Percentiles rank a stretch among this genome's conserved stretches.
These are phyloP conservation scores for Polysphondylium violaceum DNA, from an alignment of 78 protist genomes.

Conservation along the genomic window DNA sequence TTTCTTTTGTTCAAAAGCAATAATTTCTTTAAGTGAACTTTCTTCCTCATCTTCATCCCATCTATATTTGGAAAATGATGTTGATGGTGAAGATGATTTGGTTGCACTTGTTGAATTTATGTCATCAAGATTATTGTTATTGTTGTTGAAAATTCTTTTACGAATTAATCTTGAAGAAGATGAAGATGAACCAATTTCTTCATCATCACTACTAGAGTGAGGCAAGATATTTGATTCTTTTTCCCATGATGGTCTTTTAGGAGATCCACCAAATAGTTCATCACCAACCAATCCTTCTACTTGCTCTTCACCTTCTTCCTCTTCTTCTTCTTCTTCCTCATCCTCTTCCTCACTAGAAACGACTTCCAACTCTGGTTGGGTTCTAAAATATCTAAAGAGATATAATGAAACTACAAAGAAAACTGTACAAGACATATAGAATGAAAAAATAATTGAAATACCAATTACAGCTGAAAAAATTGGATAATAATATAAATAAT, in stretches of 20 bases:
- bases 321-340: conserved; percentile 5
- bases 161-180: background rate
- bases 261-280: too few species aligned
- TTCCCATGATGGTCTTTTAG: too few species aligned
- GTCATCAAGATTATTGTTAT: background rate
- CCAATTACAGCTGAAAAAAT: conserved; percentile 36
- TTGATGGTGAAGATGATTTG: background rate
- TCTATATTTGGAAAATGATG: conserved; percentile 3
- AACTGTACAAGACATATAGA: background rate
- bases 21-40: background rate
- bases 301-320: background rate
- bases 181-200: background rate
- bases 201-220: background rate
- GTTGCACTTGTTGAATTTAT: background rate
- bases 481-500: conserved; percentile 57
- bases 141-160: background rate
- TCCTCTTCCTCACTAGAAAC: background rate
- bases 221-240: too few species aligned
- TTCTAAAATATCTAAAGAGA: conserved; percentile 47
- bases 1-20: background rate
- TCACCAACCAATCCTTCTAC: conserved; percentile 30
- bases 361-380: background rate
- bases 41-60: conserved; percentile 26
- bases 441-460: background rate
- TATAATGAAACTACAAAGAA: conserved; percentile 21